Evolutionary conservation across 2,329 filamentous ascomycete species (phyloP).

Genomic region (Helotiales sp.): DNA sequence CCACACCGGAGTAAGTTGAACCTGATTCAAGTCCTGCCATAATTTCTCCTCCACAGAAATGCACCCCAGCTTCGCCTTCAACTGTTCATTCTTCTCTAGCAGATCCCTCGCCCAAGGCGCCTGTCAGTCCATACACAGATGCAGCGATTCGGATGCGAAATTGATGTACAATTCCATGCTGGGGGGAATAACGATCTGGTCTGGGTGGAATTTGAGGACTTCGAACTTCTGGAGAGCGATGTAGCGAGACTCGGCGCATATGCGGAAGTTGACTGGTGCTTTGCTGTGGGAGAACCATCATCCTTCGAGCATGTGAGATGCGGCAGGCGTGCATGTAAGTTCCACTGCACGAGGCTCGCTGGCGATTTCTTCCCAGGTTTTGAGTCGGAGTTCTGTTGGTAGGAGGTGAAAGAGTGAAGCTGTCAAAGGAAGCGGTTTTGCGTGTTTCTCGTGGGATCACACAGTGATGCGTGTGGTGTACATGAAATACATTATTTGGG

Average conservation of each 20-base stretch:
- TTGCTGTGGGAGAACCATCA: constrained; percentile 30
- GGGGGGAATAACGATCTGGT: constrained; percentile 16
- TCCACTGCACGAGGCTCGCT: constrained; percentile 23
- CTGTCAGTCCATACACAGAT: constrained; percentile 19
- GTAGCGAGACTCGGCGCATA: constrained; percentile 32
- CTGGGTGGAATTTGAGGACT: constrained; percentile 37
- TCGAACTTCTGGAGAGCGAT: constrained; percentile 30
- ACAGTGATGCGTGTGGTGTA: constrained; percentile 27
- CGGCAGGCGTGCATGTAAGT: constrained; percentile 24
- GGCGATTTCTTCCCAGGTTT: constrained; percentile 27
- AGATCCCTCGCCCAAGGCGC: constrained; percentile 13
- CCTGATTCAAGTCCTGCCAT: constrained; percentile 24
- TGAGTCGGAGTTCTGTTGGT: constrained; percentile 29
- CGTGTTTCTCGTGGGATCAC: background rate
- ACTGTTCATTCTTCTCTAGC: constrained; percentile 24
- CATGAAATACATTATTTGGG: constrained; percentile 25
- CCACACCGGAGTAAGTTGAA: constrained; percentile 9
- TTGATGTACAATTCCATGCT: constrained; percentile 26
- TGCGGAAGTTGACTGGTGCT: constrained; percentile 26
- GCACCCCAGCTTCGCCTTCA: constrained; percentile 21
- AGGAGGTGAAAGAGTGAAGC: constrained; percentile 31
- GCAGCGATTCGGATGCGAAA: constrained; percentile 24
- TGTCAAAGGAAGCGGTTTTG: background rate
- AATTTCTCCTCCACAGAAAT: constrained; percentile 19
- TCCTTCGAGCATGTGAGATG: constrained; percentile 19